Evolutionary conservation across 2,329 filamentous ascomycete species (phyloP).

Genomic region (Aureobasidium sp.): DNA sequence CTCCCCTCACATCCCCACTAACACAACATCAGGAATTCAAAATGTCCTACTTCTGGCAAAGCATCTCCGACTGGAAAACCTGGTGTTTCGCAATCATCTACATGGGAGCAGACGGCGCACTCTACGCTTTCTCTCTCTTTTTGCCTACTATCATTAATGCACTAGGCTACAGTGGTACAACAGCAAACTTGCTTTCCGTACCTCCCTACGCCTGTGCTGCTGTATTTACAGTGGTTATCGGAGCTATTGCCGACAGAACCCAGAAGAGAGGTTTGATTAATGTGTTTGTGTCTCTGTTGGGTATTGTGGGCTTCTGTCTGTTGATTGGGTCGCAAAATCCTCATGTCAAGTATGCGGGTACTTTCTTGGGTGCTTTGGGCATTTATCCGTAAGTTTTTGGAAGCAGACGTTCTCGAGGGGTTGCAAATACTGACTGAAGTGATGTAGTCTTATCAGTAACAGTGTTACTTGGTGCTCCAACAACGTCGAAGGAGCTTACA

Average conservation of each 20-base stretch:
- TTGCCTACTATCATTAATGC: slow-evolving; percentile 67
- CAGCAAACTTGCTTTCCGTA: slow-evolving; percentile 63
- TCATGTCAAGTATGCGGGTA: slow-evolving; percentile 69
- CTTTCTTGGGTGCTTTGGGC: slow-evolving; percentile 75
- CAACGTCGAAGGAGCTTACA: slow-evolving; percentile 85
- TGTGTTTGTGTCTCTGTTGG: slow-evolving; percentile 60
- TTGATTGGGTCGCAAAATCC: slow-evolving; percentile 57
- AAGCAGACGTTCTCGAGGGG: too few relatives aligned
- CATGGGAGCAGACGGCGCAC: slow-evolving; percentile 61
- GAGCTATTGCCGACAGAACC: slow-evolving; percentile 69
- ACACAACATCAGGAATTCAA: slow-evolving; percentile 63
- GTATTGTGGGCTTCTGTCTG: slow-evolving; percentile 72
- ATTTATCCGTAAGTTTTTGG: slow-evolving; percentile 57
- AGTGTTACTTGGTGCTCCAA: slow-evolving; percentile 88
- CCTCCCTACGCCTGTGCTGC: slow-evolving; percentile 68
- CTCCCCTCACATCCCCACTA: too few relatives aligned
- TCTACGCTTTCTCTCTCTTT: slow-evolving; percentile 72
- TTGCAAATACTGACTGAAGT: background rate
- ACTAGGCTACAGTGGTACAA: slow-evolving; percentile 49
- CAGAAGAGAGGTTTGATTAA: slow-evolving; percentile 71
- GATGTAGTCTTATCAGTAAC: slow-evolving; percentile 57
- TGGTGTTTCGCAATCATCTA: slow-evolving; percentile 68
- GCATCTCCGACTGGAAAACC: slow-evolving; percentile 79
- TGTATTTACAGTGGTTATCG: slow-evolving; percentile 58
- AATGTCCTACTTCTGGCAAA: slow-evolving; percentile 61